Base-by-base conservation (phyloP, 2,329 filamentous ascomycete species). In the Ophiosphaerella herpotricha region DNA sequence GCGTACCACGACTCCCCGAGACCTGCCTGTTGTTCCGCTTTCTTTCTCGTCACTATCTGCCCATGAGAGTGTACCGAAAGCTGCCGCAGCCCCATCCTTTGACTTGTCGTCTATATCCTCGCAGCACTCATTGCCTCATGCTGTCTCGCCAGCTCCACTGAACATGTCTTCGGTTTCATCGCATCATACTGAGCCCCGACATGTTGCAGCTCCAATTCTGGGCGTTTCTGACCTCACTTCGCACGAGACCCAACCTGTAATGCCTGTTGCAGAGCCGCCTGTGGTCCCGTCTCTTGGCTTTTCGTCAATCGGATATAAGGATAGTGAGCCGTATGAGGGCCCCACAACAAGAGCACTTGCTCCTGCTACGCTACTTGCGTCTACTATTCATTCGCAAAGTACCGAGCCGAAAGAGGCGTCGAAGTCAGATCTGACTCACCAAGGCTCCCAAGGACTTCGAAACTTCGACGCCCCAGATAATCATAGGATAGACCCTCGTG, bases 191-290 rank as follows among this genome's bases (percentile, higher is more conserved):
- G 59, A 58, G 35, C 68, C 66, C 32, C 60, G 48, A 46, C 32
- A 52, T 50, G 49, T 50, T 9, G 26, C 53, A 21, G 39, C 33
- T 18, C 55, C 57, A 31, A 44, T 54, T 16, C 44, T 70, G 21
- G 43, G 54, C n/a, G 32, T 67, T 24, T 64, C 65, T 4, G 36
- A 43, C n/a, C 46, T 63, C 18, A 57, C 52, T 8, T 55, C 56
- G 7, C 54, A 64, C 26, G 47, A 46, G 29, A 66, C 62, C 21
- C 52, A 74, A 41, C 74, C 64, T 36, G 37, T 61, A 12, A 55
- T 53, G n/a, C 60, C 74, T 12, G 50, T 63, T 11, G 52, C 61
- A 5, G 66, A 72, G 40, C 68, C 67, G 63, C 58, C 39, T 7
- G 43, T 67, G 13, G 35, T 55, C 7, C 61, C 64, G 31, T 63